Conservation (phyloP, 78 protist genomes). For the Dictyostelium brefeldianum region DNA sequence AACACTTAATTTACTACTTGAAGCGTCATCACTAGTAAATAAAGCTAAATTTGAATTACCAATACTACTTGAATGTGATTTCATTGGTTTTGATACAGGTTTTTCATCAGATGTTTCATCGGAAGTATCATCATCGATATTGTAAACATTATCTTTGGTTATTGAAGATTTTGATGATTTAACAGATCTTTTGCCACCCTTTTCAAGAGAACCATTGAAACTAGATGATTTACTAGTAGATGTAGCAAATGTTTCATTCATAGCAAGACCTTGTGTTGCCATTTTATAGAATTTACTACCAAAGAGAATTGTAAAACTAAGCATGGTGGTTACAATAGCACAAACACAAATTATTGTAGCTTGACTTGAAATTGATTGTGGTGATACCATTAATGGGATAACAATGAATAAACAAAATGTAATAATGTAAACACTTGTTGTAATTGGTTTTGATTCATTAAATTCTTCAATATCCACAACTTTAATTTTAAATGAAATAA, state of each 20-base stretch:
- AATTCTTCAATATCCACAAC: constrained; percentile 34
- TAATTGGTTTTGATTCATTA: constrained; percentile 33
- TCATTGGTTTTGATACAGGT: not conserved
- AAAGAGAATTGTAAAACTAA: not conserved
- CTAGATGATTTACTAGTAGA: not conserved
- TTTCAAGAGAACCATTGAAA: not conserved
- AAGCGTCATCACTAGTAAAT: constrained; percentile 1
- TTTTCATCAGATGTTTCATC: not conserved
- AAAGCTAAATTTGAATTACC: not conserved
- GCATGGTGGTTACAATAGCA: constrained; percentile 8
- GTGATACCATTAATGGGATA: constrained; percentile 48
- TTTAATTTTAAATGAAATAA: constrained; percentile 44
- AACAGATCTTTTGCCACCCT: not conserved
- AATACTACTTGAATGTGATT: not conserved
- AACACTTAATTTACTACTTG: constrained; percentile 5
- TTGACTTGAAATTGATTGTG: not conserved
- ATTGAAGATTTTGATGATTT: not conserved
- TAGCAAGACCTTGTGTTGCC: not conserved
- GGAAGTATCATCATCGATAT: constrained; percentile 1
- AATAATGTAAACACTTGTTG: constrained; percentile 29
- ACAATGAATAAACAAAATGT: constrained; percentile 57
- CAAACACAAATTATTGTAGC: constrained; percentile 30
- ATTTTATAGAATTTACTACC: constrained; percentile 21
- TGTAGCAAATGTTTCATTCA: constrained; percentile 7
- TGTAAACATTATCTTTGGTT: not conserved